These are phyloP conservation scores for Chaetomium cochliodes DNA, from an alignment of 495 filamentous ascomycete species.

Conservation along the genomic window DNA sequence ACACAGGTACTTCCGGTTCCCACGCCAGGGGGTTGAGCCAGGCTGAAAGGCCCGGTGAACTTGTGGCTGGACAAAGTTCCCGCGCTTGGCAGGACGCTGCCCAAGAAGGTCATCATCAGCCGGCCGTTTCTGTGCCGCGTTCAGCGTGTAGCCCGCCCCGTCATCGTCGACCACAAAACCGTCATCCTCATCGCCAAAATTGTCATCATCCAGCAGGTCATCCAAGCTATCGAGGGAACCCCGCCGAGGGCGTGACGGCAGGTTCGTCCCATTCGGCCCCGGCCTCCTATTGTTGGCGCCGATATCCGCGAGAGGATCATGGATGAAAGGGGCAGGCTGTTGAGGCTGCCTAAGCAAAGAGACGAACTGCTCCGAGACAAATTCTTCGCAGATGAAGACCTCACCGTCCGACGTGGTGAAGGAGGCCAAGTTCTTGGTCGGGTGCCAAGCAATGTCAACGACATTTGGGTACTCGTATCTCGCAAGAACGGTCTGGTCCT, in stretches of 20 bases:
- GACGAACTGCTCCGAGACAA: constrained; percentile 66
- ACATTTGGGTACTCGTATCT: constrained; percentile 76
- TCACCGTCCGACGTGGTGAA: constrained; percentile 91
- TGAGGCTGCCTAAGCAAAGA: constrained; percentile 55
- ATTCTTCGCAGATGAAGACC: constrained; percentile 80
- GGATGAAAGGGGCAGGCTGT: constrained; percentile 81
- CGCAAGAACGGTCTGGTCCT: constrained; percentile 73
- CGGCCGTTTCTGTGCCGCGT: constrained; percentile 65
- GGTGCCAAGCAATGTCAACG: constrained; percentile 87
- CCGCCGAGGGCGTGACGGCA: constrained; percentile 40
- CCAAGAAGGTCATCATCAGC: constrained; percentile 48
- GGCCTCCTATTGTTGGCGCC: constrained; percentile 61
- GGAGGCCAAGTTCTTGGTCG: constrained; percentile 77
- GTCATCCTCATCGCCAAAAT: constrained; percentile 64
- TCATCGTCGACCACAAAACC: constrained; percentile 95
- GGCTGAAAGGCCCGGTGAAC: constrained; percentile 85
- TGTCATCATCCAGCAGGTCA: constrained; percentile 54
- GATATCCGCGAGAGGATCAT: constrained; percentile 71
- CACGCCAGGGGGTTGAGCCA: constrained; percentile 91
- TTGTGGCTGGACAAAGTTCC: constrained; percentile 60
- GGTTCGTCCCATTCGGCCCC: constrained; percentile 56
- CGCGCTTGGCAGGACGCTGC: constrained; percentile 44
- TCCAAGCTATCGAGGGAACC: constrained; percentile 49
- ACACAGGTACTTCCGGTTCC: constrained; percentile 88
- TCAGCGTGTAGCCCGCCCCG: constrained; percentile 83